Evolutionary conservation across 495 filamentous ascomycete species (phyloP), one percentile per base, ranked within the genome.

Genomic region (Pyronema omphalodes): DNA sequence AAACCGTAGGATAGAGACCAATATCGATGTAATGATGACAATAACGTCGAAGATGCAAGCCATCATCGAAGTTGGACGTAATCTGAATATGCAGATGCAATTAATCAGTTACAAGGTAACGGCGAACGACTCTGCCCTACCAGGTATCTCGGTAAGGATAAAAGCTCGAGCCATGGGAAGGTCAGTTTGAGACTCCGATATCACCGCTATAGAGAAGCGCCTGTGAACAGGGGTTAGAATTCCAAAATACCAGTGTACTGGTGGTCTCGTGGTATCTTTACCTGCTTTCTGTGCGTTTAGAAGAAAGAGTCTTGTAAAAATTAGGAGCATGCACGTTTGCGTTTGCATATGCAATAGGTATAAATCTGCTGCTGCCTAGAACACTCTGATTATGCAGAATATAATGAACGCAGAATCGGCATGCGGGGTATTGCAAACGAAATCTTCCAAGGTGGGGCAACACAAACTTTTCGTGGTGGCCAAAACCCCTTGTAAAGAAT

Each of bases 261-360:
- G 23, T 35, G 47, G 47, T 50, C 47, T 36, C 47, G 47, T 50
- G 47, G 47, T 50, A 19, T 12, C 39, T 41, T 41, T 17, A 41
- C 39, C 39, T 41, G 1, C 39, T 41, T 41, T 17, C 11, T 41
- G 7, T 2, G 39, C 11, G 3, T 17, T 41, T 12, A 41, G 15
- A 41, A 41, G n/a, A n/a, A 17, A 12, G 1, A 41, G 39, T 17
- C 2, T 29, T 41, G 39, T 6, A 41, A 4, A 47, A 29, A 2
- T 29, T 29, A 29, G 12, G n/a, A 14, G 17, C 44, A 47, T 50
- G 47, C 47, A 50, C 18, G 29, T 50, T 35, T 35, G 6, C 47
- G 19, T 41, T 23, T 36, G 19, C 47, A 50, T 50, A 50, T 50
- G 47, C 29, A 50, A 11, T 12, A 50, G 23, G 44, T 47, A 47